Conservation (phyloP, 2,329 filamentous ascomycete genomes). For the Hortaea sp. region DNA sequence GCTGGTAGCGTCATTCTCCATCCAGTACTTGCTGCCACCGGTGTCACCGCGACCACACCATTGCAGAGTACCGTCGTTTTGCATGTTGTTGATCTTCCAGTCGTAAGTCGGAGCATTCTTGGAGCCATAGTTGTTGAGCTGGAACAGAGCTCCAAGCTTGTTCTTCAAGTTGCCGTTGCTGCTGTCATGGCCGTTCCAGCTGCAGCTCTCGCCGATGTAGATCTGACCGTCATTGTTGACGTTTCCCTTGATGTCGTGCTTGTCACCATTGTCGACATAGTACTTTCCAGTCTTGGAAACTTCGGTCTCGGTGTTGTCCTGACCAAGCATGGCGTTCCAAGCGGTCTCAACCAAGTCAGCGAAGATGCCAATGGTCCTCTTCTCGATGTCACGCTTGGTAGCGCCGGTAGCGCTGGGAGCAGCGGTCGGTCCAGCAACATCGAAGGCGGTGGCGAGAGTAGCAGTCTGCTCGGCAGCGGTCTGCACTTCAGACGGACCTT, state of each 20-base stretch:
- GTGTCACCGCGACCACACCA: slow-evolving; percentile 5
- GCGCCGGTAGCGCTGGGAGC: slow-evolving; percentile 3
- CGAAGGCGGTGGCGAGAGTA: slow-evolving; percentile 10
- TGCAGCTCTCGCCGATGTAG: slow-evolving; percentile 5
- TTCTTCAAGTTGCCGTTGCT: slow-evolving; percentile 7
- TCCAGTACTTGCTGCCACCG: slow-evolving; percentile 4
- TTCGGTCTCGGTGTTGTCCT: not conserved
- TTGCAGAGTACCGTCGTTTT: slow-evolving; percentile 5
- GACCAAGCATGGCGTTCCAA: not conserved
- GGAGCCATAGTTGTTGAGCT: slow-evolving; percentile 5
- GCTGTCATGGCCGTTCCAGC: slow-evolving; percentile 6
- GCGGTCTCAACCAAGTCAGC: not conserved
- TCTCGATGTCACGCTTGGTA: slow-evolving; percentile 7
- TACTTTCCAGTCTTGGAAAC: not conserved
- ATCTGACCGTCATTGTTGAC: slow-evolving; percentile 3
- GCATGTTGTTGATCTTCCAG: slow-evolving; percentile 2
- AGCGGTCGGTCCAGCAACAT: slow-evolving; percentile 10
- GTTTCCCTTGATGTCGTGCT: slow-evolving; percentile 6
- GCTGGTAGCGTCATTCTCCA: not conserved
- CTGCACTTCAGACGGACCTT: slow-evolving; percentile 7
- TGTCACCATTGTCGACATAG: slow-evolving; percentile 1
- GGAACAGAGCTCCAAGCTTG: slow-evolving; percentile 1
- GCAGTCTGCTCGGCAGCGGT: slow-evolving; percentile 9
- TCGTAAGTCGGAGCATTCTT: slow-evolving; percentile 1
- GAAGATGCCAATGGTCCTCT: not conserved